Evolutionary conservation across 805 yeast genomes (phyloP).

Genomic region (Candida orba): DNA sequence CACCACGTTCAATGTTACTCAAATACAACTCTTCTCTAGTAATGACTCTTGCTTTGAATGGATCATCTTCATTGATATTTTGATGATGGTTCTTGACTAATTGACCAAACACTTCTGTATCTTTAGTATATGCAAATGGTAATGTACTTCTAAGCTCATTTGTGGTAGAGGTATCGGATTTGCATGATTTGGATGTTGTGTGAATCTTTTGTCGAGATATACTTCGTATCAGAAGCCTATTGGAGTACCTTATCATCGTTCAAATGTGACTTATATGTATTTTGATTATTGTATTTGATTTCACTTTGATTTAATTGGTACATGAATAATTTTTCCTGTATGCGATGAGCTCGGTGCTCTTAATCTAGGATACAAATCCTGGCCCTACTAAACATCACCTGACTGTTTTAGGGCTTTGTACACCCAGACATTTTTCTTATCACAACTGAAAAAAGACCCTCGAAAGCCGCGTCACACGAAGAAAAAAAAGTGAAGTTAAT

Average conservation of each 20-base stretch:
- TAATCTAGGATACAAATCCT: too few relatives aligned
- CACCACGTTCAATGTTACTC: constrained; percentile 22
- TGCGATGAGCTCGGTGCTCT: not conserved
- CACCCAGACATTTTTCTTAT: too few relatives aligned
- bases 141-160: constrained; percentile 8
- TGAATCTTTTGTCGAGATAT: not conserved
- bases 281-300: not conserved
- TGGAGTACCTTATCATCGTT: not conserved
- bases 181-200: not conserved
- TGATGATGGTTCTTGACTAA: constrained; percentile 31
- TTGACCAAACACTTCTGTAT: constrained; percentile 37
- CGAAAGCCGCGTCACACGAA: not conserved
- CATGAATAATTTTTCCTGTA: not conserved
- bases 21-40: constrained; percentile 28
- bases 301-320: not conserved
- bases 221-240: not conserved
- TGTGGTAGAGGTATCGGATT: too few relatives aligned
- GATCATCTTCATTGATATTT: constrained; percentile 26
- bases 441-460: too few relatives aligned
- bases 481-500: too few relatives aligned
- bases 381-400: too few relatives aligned
- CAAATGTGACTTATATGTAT: not conserved
- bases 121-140: constrained; percentile 29
- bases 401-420: too few relatives aligned
- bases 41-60: constrained; percentile 27